Conservation (phyloP, 2,329 filamentous ascomycete genomes). For the Stemphylium beticola region DNA sequence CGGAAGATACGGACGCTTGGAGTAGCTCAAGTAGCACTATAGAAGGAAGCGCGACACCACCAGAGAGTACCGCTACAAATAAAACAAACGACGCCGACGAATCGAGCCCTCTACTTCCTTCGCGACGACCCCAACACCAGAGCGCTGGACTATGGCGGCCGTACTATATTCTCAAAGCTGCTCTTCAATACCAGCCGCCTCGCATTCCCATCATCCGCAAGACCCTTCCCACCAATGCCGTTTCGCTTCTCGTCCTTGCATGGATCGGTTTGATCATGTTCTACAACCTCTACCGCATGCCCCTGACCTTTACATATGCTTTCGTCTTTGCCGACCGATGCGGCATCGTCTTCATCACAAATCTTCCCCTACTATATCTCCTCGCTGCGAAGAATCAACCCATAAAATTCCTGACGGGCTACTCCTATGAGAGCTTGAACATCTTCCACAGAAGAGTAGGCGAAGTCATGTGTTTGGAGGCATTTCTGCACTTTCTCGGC, state of each 20-base stretch:
- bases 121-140: conserved; percentile 2
- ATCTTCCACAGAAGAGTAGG: conserved; percentile 69
- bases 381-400: conserved; percentile 72
- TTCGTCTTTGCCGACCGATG: conserved; percentile 66
- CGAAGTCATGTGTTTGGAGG: conserved; percentile 66
- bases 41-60: conserved; percentile 44
- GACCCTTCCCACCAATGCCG: conserved; percentile 63
- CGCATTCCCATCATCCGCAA: conserved; percentile 65
- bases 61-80: conserved; percentile 24
- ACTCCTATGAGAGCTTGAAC: conserved; percentile 70
- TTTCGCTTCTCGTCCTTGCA: conserved; percentile 58
- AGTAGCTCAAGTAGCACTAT: conserved; percentile 51
- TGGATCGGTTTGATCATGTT: conserved; percentile 64
- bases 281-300: conserved; percentile 62
- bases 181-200: conserved; percentile 63
- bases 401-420: conserved; percentile 64
- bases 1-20: conserved; percentile 30
- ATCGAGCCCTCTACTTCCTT: conserved; percentile 42
- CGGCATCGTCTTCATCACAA: conserved; percentile 60
- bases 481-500: conserved; percentile 61
- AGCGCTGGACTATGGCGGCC: conserved; percentile 18
- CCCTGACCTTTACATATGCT: conserved; percentile 56
- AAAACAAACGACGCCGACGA: conserved; percentile 34
- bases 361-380: conserved; percentile 64
- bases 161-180: conserved; percentile 34